A percentile compares a stretch with the other conserved stretches of the same genome.
Evolutionary conservation across 768 basidiomycete genomes (phyloP).

Genomic region (Lactarius hatsudake): DNA sequence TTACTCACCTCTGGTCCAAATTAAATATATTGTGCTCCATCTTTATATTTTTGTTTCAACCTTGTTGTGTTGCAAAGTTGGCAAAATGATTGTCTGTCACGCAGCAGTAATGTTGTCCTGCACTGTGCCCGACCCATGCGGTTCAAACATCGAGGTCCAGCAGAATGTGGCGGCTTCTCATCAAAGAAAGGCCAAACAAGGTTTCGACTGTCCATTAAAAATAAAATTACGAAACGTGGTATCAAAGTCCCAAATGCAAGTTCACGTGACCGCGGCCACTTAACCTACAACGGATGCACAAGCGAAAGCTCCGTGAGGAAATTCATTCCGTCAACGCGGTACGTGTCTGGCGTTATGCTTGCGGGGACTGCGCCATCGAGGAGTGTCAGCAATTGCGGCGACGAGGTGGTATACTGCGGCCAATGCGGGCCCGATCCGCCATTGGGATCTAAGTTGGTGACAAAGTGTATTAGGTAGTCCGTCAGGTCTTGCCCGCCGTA

Average conservation of each 20-base stretch:
- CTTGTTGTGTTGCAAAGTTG: no score
- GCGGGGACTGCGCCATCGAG: slow-evolving; percentile 8
- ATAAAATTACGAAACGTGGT: not conserved
- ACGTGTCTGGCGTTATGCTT: slow-evolving; percentile 28
- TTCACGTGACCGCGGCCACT: not conserved
- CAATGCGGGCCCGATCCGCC: slow-evolving; percentile 17
- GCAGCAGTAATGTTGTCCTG: no score
- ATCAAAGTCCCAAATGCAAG: not conserved
- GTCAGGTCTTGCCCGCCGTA: slow-evolving; percentile 20
- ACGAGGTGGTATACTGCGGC: slow-evolving; percentile 18
- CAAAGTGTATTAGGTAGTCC: slow-evolving; percentile 30
- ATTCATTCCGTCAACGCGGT: slow-evolving; percentile 14
- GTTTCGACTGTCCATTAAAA: not conserved
- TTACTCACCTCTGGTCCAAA: no score
- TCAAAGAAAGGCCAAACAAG: not conserved
- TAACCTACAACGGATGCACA: not conserved
- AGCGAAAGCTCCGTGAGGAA: slow-evolving; percentile 12
- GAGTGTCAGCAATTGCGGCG: slow-evolving; percentile 22
- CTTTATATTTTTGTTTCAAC: no score
- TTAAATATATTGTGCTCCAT: no score
- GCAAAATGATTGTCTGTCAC: no score
- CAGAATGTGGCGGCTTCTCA: not conserved
- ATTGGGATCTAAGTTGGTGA: slow-evolving; percentile 33
- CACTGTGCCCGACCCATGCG: not conserved
- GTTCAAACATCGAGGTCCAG: not conserved